Conservation (phyloP, 805 yeast genomes). For the Henningerozyma blattae region DNA sequence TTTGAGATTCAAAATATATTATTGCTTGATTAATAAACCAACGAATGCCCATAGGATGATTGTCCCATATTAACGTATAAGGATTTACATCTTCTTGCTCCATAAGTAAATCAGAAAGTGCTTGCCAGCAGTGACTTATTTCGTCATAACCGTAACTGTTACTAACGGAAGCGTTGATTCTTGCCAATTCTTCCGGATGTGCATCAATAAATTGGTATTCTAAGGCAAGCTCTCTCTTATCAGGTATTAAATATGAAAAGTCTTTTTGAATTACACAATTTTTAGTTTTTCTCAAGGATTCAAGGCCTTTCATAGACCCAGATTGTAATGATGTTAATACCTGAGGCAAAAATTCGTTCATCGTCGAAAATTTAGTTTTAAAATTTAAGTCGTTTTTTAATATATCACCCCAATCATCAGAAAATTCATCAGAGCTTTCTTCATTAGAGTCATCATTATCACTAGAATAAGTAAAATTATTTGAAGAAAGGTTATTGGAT, state of each 20-base stretch:
- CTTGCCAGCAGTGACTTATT: conserved; percentile 65
- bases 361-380: conserved; percentile 12
- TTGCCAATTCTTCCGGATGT: conserved; percentile 51
- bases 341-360: conserved; percentile 2
- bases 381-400: conserved; percentile 50
- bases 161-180: conserved; percentile 63
- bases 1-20: conserved; percentile 45
- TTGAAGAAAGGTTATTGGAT: conserved; percentile 3
- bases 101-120: conserved; percentile 32
- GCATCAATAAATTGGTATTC: conserved; percentile 56
- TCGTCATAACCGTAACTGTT: conserved; percentile 45
- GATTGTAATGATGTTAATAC: conserved; percentile 15
- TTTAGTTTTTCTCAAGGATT: conserved; percentile 23
- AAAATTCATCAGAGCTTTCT: conserved; percentile 44
- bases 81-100: conserved; percentile 16
- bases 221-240: conserved; percentile 55
- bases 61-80: conserved; percentile 57
- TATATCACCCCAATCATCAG: conserved; percentile 59
- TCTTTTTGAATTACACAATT: conserved; percentile 57
- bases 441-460: conserved; percentile 19
- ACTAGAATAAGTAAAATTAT: conserved; percentile 9
- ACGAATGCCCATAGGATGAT: conserved; percentile 62
- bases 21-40: conserved; percentile 57
- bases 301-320: conserved; percentile 16
- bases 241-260: conserved; percentile 60